Evolutionary conservation across 2,329 filamentous ascomycete genomes (phyloP), one percentile per base, ranked within the genome.

Genomic region (Exophiala alcalophila): DNA sequence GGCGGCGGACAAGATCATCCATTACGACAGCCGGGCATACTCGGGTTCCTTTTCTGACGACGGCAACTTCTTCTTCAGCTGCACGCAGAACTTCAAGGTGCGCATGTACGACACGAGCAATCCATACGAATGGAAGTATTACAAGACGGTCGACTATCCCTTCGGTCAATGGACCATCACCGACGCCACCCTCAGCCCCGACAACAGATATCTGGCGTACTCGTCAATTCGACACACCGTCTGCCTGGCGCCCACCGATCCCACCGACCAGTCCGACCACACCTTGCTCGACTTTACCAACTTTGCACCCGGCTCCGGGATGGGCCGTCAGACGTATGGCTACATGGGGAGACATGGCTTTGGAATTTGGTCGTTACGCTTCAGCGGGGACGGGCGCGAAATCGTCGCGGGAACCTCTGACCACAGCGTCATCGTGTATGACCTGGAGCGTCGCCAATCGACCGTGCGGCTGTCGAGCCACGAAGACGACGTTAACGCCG

Each of bases 71-170:
- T 97, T 96, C 70, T 97, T 91, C 61, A 83, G 84, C 4, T 92
- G 86, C 59, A 85, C 84, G 7, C 88, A 96, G 64, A 90, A 97
- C 65, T 95, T 95, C 68, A 84, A 81, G 55, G 89, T 98, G 7
- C 84, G 90, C 39, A 90, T 98, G 86, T 98, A 97, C 65, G 91
- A 97, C 63, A 97, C 92, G 0, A 90, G 86, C 2, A 95, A 96
- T 56, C 89, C 91, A 0, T 94, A 92, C 65, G 78, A 89, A 53
- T 98, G 92, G 92, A 84, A 84, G 61, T 90, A 95, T 64, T 96
- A 96, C 72, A 97, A 91, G 68, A 91, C 86, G 0, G 86, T 89
- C 4, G 70, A 74, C 19, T 95, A 92, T 63, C 88, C 88, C 1
- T 86, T 82, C 53, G 92, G 90, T 2, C 83, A 87, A 57, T 98